phyloP scores from a whole-genome alignment of 2,329 filamentous ascomycete species.

The Botrytis cinerea region DNA sequence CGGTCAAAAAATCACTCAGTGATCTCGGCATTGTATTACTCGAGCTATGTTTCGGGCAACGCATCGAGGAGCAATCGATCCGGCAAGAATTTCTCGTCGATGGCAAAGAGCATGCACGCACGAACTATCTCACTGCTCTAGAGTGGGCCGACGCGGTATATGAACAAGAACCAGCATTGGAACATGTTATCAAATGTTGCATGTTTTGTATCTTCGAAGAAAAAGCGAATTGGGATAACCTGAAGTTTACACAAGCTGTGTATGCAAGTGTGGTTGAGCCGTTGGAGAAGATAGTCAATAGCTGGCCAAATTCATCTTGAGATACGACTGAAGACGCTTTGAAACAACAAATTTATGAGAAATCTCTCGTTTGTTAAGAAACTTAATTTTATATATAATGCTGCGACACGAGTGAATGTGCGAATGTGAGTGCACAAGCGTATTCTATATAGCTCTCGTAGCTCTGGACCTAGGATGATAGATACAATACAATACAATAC shows the following conservation, averaged over 20 bases:
- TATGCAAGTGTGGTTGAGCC: conserved; percentile 33
- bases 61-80: conserved; percentile 32
- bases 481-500: no score
- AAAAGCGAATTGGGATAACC: conserved; percentile 33
- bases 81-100: conserved; percentile 28
- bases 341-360: no score
- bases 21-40: conserved; percentile 36
- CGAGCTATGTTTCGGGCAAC: conserved; percentile 36
- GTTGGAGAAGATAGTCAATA: conserved; percentile 26
- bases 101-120: conserved; percentile 28
- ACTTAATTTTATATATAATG: no score
- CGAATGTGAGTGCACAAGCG: no score
- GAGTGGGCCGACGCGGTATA: conserved; percentile 33
- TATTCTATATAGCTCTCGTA: no score
- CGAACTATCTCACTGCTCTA: conserved; percentile 31
- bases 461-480: no score
- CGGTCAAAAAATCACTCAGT: conserved; percentile 27
- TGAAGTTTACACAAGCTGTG: conserved; percentile 33
- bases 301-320: conserved; percentile 4
- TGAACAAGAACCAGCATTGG: conserved; percentile 31
- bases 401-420: no score
- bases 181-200: conserved; percentile 32
- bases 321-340: no score
- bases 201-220: conserved; percentile 32
- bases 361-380: no score